Base-by-base conservation (phyloP, 2,329 filamentous ascomycete genomes). In the Claviceps monticola region DNA sequence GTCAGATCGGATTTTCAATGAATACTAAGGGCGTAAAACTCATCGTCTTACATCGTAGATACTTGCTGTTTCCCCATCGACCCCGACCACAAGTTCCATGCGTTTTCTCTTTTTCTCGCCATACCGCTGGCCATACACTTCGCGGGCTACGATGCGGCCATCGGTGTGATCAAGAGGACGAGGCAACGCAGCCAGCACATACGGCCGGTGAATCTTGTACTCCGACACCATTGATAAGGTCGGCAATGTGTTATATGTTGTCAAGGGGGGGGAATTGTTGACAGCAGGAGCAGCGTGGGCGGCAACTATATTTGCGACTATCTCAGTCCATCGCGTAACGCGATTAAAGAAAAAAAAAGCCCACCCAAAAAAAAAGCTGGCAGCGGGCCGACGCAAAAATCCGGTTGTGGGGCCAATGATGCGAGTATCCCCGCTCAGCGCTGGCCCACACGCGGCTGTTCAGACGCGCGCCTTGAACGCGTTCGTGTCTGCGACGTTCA, bases 31-130 rank as follows among this genome's bases (percentile, higher is more conserved):
- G 8, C 36, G 4, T 48, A 19, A 16, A 19, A 23, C 9, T 4
- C 11, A 21, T 19, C 41, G 9, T 63, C 77, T 59, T 59, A 82
- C 79, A 71, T 84, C 79, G 59, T 84, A 84, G 43, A 84, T 74
- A 57, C 81, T 83, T 2, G 81, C 70, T 4, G 79, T 76, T 61
- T 84, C 80, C 54, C 81, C 81, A 62, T 84, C 79, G 59, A 80
- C 74, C 19, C 80, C 81, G 29, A 84, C 77, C 9, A 74, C 76
- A 47, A 84, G 63, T 60, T 84, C 81, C 9, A 80, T 72, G 58
- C 81, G 75, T 67, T 82, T 82, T 58, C 76, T 74, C 67, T 78
- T 82, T 66, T 76, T 80, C 36, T 73, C 72, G 21, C 74, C 76
- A 49, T 75, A 70, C 57, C 73, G 71, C 62, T 78, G 76, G 55